A percentile compares a stretch with the other conserved stretches of the same genome.
Conservation (phyloP, 305 asterid species). For the Plantago rigida region DNA sequence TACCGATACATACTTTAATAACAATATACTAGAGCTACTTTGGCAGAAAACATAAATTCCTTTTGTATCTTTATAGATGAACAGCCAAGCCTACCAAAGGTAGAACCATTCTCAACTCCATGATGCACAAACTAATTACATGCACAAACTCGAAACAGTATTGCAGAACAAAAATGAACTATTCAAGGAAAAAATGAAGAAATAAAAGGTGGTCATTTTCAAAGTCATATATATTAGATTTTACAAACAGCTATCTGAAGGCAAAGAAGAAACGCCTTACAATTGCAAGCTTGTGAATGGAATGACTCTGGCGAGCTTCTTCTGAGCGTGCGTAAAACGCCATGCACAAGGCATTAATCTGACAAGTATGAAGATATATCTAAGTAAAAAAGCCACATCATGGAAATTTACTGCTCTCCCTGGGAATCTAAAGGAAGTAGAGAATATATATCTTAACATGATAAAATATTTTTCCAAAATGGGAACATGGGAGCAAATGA, state of each 20-base stretch:
- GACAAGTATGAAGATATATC: slow-evolving; percentile 24
- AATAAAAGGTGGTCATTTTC: slow-evolving; percentile 12
- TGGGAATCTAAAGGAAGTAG: not conserved
- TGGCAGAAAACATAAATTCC: not conserved
- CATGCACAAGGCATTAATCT: slow-evolving; percentile 97
- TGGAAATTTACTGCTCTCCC: slow-evolving; percentile 16
- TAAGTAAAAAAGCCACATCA: slow-evolving; percentile 12
- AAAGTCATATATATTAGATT: slow-evolving; percentile 18
- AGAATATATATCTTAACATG: no score
- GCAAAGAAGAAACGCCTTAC: slow-evolving; percentile 34
- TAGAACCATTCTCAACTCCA: slow-evolving; percentile 15
- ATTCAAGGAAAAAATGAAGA: not conserved
- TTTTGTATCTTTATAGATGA: not conserved
- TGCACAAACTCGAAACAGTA: not conserved
- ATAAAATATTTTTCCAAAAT: no score
- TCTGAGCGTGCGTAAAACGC: slow-evolving; percentile 95
- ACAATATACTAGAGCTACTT: not conserved
- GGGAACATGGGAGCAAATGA: no score
- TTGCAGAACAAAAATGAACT: not conserved
- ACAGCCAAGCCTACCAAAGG: slow-evolving; percentile 7
- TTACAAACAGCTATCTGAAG: slow-evolving; percentile 18
- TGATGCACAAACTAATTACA: not conserved
- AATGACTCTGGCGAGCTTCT: slow-evolving; percentile 95
- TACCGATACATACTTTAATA: not conserved
- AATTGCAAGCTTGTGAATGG: slow-evolving; percentile 91